These are phyloP conservation scores for Tephrocybe sp. DNA, from an alignment of 768 basidiomycete genomes.

Conservation along the genomic window DNA sequence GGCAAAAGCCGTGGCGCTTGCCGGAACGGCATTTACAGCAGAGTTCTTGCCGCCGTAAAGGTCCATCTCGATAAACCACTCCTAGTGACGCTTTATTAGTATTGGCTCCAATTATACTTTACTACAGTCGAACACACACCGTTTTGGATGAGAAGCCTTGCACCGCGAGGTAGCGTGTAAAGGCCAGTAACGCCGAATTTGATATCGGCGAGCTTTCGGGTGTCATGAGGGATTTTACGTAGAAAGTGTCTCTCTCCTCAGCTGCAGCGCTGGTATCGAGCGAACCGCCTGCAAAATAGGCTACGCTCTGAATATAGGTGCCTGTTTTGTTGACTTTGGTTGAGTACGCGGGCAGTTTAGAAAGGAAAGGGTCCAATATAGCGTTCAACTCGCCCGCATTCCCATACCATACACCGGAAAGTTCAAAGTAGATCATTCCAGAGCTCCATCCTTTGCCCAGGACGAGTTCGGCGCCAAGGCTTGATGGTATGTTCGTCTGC, in stretches of 20 bases:
- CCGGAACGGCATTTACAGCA: conserved; percentile 40
- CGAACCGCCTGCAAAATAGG: conserved; percentile 13
- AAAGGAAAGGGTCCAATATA: conserved; percentile 16
- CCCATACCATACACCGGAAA: conserved; percentile 30
- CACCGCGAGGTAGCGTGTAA: conserved; percentile 34
- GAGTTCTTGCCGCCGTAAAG: conserved; percentile 47
- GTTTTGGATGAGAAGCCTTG: conserved; percentile 31
- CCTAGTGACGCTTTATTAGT: too few relatives aligned
- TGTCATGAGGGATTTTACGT: conserved; percentile 34
- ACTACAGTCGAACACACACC: conserved; percentile 21
- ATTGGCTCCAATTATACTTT: too few relatives aligned
- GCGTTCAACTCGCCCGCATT: conserved; percentile 6
- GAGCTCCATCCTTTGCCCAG: conserved; percentile 25
- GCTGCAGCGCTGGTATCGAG: conserved; percentile 23
- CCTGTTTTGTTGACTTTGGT: conserved; percentile 14
- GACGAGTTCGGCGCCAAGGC: conserved; percentile 35
- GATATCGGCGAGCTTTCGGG: conserved; percentile 30
- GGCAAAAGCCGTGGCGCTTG: conserved; percentile 43
- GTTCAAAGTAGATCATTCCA: conserved; percentile 28
- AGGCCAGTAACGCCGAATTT: conserved; percentile 27
- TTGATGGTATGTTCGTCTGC: conserved; percentile 29
- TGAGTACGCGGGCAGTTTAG: conserved; percentile 13
- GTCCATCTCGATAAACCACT: conserved; percentile 40
- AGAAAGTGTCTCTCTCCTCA: conserved; percentile 32
- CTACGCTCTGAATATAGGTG: conserved; percentile 17